Evolutionary conservation across 768 basidiomycete species (phyloP), one percentile per base, ranked within the genome.

Genomic region (Mycena latifolia): DNA sequence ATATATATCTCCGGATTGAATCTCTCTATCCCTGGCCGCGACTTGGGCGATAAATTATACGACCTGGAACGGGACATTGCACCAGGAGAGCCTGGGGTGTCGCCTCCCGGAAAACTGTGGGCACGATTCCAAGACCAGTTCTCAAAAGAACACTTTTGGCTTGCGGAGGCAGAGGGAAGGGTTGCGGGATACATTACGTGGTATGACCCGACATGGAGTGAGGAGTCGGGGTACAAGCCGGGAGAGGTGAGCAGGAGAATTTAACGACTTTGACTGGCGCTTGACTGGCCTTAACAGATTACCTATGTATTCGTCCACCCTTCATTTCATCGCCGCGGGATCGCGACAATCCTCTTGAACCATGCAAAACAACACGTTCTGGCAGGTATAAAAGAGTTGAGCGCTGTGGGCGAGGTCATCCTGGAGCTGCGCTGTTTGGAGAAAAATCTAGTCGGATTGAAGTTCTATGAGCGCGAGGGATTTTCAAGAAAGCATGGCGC

Each of bases 271-370:
- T n/a, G n/a, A n/a, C n/a, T n/a, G n/a, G n/a, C 3, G 37, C 18
- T n/a, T 25, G 24, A 35, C 47, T 24, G 18, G 31, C 15, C 7
- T 24, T 37, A n/a, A 58, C 46, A 64, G 63, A 65, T 65, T 20
- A 65, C 56, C 24, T 63, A n/a, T n/a, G 20, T 55, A n/a, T 63
- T 63, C 29, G 54, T 63, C 22, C 62, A 56, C 24, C 54, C 62
- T 12, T 46, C 43, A 3, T 55, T 55, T 31, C 62, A 55, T 50
- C 17, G 33, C 8, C 46, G 45, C 20, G 62, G 62, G 14, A 35
- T 63, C 12, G 62, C 54, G 18, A 37, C 54, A 4, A 46, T 31
- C 24, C 55, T 63, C n/a, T 48, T 63, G 12, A 25, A 50, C 15
- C 55, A 63, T 20, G 43, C 33, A 4, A 63, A 63, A 41, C 54